These are phyloP conservation scores for Cryomyces minteri DNA, from an alignment of 495 filamentous ascomycete species.

Conservation along the genomic window DNA sequence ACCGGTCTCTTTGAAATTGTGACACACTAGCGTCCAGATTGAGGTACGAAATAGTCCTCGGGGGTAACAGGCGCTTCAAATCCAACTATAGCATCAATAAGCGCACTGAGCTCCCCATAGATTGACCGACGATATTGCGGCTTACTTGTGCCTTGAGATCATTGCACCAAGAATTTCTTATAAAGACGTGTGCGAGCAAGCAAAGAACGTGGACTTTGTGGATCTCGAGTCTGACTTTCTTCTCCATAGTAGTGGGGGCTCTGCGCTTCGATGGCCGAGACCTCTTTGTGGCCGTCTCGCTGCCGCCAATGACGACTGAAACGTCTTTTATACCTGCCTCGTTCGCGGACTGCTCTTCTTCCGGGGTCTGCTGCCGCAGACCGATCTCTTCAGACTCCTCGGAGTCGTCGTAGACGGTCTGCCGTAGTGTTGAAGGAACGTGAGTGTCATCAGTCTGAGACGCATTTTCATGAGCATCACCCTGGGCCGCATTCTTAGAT, in stretches of 20 bases:
- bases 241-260: slow-evolving; percentile 50
- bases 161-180: slow-evolving; percentile 82
- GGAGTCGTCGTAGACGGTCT: slow-evolving; percentile 3
- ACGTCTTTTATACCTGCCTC: slow-evolving; percentile 24
- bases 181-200: slow-evolving; percentile 52
- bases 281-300: slow-evolving; percentile 13
- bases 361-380: slow-evolving; percentile 21
- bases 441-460: background rate
- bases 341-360: slow-evolving; percentile 16
- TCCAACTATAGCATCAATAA: background rate
- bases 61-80: background rate
- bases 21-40: slow-evolving; percentile 42
- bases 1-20: slow-evolving; percentile 51
- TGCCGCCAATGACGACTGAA: slow-evolving; percentile 37
- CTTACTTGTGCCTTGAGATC: slow-evolving; percentile 42
- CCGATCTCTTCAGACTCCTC: slow-evolving; percentile 35
- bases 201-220: slow-evolving; percentile 82
- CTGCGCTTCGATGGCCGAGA: slow-evolving; percentile 28
- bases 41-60: slow-evolving; percentile 29
- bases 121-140: background rate
- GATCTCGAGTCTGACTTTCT: slow-evolving; percentile 46
- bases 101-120: background rate
- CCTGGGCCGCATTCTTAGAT: background rate
- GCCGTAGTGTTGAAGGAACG: background rate
- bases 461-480: background rate